Conservation (phyloP, 495 filamentous ascomycete species). For the Lindgomyces ingoldianus region DNA sequence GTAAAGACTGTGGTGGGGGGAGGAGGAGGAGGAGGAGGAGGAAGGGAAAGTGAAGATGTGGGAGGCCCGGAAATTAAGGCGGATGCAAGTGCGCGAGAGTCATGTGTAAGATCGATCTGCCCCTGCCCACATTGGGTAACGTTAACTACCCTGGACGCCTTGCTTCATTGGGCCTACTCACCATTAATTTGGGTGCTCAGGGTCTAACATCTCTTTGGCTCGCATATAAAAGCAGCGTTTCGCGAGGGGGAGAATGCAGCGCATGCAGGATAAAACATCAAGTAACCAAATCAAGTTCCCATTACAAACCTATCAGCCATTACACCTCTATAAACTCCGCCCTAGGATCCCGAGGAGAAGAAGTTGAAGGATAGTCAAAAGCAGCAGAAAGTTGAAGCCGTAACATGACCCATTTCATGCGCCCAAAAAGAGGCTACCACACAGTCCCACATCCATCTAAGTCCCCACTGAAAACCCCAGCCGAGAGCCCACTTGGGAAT, state of each 20-base stretch:
- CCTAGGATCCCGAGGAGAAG: background rate
- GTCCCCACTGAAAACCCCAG: background rate
- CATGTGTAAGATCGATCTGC: background rate
- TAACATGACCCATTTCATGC: background rate
- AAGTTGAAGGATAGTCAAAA: background rate
- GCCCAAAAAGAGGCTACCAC: background rate
- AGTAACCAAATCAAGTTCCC: background rate
- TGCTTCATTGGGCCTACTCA: too few species aligned
- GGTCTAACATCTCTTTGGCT: too few species aligned
- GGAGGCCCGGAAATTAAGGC: constrained; percentile 3
- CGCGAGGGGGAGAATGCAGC: too few species aligned
- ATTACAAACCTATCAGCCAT: background rate
- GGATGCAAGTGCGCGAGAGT: background rate
- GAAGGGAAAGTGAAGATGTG: background rate
- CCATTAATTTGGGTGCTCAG: too few species aligned
- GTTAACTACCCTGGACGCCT: too few species aligned
- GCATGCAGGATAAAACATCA: background rate
- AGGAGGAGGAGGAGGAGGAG: background rate
- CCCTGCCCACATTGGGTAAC: background rate
- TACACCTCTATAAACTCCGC: constrained; percentile 15
- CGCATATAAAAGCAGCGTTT: too few species aligned
- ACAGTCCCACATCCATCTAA: background rate
- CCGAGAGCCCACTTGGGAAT: background rate
- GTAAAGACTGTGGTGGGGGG: constrained; percentile 2
- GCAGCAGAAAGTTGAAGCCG: background rate